phyloP scores from a whole-genome alignment of 768 basidiomycete species.

The Chalciporus chontae region DNA sequence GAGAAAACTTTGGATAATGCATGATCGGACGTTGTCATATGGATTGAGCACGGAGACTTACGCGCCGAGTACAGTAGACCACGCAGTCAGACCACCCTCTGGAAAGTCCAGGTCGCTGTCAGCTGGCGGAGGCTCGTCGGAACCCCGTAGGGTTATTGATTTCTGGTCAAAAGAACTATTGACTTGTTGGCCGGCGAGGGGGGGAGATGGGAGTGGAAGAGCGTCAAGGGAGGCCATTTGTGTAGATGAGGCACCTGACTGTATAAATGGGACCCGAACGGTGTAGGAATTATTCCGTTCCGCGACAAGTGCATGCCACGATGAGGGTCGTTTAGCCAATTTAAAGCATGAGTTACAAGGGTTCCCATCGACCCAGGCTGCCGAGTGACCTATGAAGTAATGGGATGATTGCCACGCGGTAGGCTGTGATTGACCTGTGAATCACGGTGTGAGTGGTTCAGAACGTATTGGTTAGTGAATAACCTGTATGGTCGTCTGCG shows the following conservation, averaged over 20 bases:
- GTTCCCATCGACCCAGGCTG: too few species aligned
- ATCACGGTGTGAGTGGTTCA: too few species aligned
- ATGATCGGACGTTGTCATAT: not conserved
- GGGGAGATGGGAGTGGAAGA: not conserved
- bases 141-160: not conserved
- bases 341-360: too few species aligned
- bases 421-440: too few species aligned
- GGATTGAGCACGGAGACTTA: constrained; percentile 1
- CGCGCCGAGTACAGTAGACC: constrained; percentile 25
- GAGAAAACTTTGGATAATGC: constrained; percentile 24
- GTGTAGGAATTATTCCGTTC: not conserved
- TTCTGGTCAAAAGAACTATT: constrained; percentile 8
- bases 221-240: not conserved
- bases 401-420: not conserved
- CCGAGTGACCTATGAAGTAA: too few species aligned
- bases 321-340: not conserved
- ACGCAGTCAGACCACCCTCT: constrained; percentile 26
- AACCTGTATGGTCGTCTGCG: too few species aligned
- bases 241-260: not conserved
- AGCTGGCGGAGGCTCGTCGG: not conserved
- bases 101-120: constrained; percentile 6
- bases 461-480: too few species aligned
- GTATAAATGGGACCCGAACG: not conserved
- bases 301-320: constrained; percentile 6
- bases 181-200: not conserved